Percentiles rank a stretch among this genome's conserved stretches.
Evolutionary conservation across 1,284 basidiomycete species (phyloP).

Genomic region (Tilletia walkeri): DNA sequence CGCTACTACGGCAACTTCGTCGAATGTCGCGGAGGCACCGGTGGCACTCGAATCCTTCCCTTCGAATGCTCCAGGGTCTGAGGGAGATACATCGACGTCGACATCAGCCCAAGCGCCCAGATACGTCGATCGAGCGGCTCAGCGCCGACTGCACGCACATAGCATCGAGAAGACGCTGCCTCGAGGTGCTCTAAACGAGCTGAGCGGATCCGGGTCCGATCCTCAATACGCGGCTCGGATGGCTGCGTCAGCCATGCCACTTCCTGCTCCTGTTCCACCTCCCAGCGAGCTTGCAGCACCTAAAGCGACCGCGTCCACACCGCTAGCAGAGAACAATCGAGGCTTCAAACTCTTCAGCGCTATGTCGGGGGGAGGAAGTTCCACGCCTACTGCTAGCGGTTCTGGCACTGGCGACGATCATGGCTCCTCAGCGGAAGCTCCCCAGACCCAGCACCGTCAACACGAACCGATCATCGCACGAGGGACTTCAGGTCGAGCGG

Average conservation of each 20-base stretch:
- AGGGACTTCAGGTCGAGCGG: background rate
- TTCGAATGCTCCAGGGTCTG: background rate
- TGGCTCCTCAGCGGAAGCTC: background rate
- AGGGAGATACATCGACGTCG: background rate
- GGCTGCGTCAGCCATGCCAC: constrained; percentile 1
- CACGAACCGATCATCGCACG: constrained; percentile 5
- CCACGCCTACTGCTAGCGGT: background rate
- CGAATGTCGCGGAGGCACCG: background rate
- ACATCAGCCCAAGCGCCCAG: background rate
- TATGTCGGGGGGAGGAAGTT: background rate
- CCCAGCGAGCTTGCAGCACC: background rate
- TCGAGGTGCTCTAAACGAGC: background rate
- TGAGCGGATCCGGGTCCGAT: background rate
- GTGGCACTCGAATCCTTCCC: background rate
- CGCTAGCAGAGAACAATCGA: constrained; percentile 6
- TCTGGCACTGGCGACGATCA: background rate
- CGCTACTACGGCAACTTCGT: background rate
- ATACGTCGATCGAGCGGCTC: constrained; percentile 14
- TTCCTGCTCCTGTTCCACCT: background rate
- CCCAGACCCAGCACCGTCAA: background rate
- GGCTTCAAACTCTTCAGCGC: constrained; percentile 14
- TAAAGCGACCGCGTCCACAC: background rate
- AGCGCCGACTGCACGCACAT: background rate
- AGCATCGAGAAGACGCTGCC: constrained; percentile 17
- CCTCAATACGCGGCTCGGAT: background rate